Evolutionary conservation across 192 early-diverging fungal genomes (phyloP).

Genomic region (Umbelopsis sp.): DNA sequence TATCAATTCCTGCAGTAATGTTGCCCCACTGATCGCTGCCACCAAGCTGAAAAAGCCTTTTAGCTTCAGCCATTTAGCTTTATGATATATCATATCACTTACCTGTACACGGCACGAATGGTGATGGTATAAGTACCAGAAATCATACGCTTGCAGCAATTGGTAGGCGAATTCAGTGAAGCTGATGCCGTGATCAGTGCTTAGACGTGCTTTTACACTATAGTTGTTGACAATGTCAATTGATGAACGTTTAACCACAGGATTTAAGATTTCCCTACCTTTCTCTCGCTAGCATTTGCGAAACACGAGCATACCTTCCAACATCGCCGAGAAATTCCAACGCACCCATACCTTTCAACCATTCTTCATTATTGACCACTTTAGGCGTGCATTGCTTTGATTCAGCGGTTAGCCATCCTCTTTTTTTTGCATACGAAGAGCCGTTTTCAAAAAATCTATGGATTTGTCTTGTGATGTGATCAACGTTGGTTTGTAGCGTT

Average conservation of each 20-base stretch:
- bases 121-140: slow-evolving; percentile 76
- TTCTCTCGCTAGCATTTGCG: slow-evolving; percentile 85
- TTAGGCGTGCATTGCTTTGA: slow-evolving; percentile 37
- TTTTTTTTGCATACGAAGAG: slow-evolving; percentile 36
- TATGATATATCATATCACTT: neutral
- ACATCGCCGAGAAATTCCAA: slow-evolving; percentile 78
- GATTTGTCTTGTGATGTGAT: slow-evolving; percentile 73
- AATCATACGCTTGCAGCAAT: slow-evolving; percentile 93
- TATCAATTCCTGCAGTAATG: slow-evolving; percentile 89
- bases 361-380: slow-evolving; percentile 81
- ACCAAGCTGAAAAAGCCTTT: slow-evolving; percentile 62
- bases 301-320: slow-evolving; percentile 80
- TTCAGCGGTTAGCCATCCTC: slow-evolving; percentile 29
- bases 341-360: slow-evolving; percentile 74
- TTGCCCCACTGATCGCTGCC: slow-evolving; percentile 99
- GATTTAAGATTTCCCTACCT: slow-evolving; percentile 47
- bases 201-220: slow-evolving; percentile 81
- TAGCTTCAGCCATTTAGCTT: neutral
- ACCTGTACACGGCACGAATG: slow-evolving; percentile 70
- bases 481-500: slow-evolving; percentile 62
- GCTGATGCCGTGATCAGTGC: slow-evolving; percentile 83
- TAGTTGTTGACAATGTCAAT: neutral
- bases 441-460: slow-evolving; percentile 69
- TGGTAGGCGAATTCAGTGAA: slow-evolving; percentile 98
- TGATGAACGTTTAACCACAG: neutral